Percentiles rank a stretch among this genome's conserved stretches.
These are phyloP conservation scores for Fusarium pseudocircinatum DNA, from an alignment of 2,329 filamentous ascomycete genomes.

Conservation along the genomic window DNA sequence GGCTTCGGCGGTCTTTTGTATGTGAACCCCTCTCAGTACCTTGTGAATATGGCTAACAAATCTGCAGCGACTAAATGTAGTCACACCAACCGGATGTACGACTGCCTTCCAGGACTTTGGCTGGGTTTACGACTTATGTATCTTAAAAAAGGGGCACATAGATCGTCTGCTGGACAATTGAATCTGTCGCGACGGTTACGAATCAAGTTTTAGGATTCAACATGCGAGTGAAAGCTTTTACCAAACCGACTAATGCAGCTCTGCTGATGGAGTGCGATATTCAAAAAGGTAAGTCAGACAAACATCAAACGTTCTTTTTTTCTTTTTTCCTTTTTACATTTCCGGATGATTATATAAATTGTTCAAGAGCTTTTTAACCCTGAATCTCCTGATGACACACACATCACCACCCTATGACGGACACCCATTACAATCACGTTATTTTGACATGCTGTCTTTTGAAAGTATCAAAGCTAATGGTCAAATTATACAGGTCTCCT, in stretches of 20 bases:
- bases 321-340: constrained; percentile 33
- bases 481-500: constrained; percentile 28
- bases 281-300: constrained; percentile 57
- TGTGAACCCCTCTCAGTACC: constrained; percentile 39
- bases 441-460: constrained; percentile 35
- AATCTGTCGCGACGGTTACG: constrained; percentile 47
- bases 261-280: constrained; percentile 5
- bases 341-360: constrained; percentile 64
- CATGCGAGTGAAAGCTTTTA: constrained; percentile 39
- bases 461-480: constrained; percentile 54
- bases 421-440: constrained; percentile 31
- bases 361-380: constrained; percentile 76
- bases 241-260: constrained; percentile 20
- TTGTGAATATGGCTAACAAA: constrained; percentile 51
- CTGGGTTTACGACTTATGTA: constrained; percentile 57
- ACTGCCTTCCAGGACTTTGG: constrained; percentile 54
- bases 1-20: constrained; percentile 86
- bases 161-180: constrained; percentile 58
- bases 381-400: constrained; percentile 68
- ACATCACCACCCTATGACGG: constrained; percentile 69
- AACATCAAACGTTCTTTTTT: not conserved
- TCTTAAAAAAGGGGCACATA: constrained; percentile 56
- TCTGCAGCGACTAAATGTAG: constrained; percentile 61
- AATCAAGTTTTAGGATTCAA: constrained; percentile 38
- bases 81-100: constrained; percentile 49